A percentile compares a stretch with the other conserved stretches of the same genome.
Evolutionary conservation across 495 filamentous ascomycete species (phyloP).

Genomic region (Penicillium psychrofluorescens): DNA sequence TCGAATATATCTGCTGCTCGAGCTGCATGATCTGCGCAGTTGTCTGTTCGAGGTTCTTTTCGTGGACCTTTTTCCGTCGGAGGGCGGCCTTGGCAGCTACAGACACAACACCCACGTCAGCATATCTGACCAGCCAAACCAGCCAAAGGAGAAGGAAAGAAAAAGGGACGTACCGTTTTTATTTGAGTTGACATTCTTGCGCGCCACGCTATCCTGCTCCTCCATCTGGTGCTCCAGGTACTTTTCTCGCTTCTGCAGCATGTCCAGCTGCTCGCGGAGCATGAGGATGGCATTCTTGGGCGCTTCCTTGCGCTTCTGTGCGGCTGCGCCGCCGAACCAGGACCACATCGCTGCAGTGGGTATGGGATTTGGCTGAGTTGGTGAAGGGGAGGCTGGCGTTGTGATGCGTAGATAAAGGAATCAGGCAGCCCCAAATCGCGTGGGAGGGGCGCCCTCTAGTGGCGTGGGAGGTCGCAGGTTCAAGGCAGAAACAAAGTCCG

Average conservation of each 20-base stretch:
- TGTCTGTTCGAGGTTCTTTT: constrained; percentile 86
- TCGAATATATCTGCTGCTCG: constrained; percentile 91
- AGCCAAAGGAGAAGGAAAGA: not conserved
- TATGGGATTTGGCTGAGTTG: constrained; percentile 2
- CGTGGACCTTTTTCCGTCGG: constrained; percentile 87
- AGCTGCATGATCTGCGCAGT: constrained; percentile 81
- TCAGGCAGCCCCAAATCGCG: too few relatives aligned
- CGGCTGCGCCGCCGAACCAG: constrained; percentile 76
- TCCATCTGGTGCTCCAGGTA: constrained; percentile 86
- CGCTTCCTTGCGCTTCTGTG: constrained; percentile 80
- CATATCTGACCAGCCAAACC: not conserved
- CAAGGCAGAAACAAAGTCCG: too few relatives aligned
- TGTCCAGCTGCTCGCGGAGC: constrained; percentile 83
- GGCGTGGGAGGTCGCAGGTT: too few relatives aligned
- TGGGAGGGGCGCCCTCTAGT: too few relatives aligned
- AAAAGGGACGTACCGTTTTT: constrained; percentile 62
- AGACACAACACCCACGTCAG: too few relatives aligned
- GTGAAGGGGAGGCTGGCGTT: not conserved
- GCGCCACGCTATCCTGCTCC: constrained; percentile 86
- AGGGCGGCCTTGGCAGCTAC: constrained; percentile 85
- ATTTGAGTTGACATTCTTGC: constrained; percentile 84
- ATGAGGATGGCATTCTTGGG: constrained; percentile 95
- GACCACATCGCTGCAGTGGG: constrained; percentile 51
- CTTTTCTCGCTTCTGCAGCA: constrained; percentile 94
- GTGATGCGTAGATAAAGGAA: not conserved